Conservation (phyloP, 2,329 filamentous ascomycete genomes). For the Fusarium solani-melongenae region DNA sequence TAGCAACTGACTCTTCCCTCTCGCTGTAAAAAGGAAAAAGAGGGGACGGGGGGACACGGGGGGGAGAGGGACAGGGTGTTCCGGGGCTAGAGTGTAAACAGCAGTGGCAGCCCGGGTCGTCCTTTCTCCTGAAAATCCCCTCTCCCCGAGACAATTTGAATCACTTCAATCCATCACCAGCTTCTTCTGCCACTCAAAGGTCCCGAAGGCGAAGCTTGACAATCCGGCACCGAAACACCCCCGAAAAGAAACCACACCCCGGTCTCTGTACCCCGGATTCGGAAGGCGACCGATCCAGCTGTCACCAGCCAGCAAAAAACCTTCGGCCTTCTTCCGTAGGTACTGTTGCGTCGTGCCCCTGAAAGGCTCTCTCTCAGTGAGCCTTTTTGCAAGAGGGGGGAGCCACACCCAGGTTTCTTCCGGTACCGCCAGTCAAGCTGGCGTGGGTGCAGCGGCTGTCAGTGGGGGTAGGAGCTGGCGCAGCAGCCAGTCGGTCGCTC, state of each 20-base stretch:
- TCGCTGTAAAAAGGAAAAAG: conserved; percentile 31
- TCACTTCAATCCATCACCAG: conserved; percentile 25
- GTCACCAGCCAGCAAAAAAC: neutral
- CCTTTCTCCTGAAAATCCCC: conserved; percentile 9
- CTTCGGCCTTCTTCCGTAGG: conserved; percentile 36
- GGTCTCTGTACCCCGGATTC: conserved; percentile 24
- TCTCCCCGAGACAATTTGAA: conserved; percentile 30
- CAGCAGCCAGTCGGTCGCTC: conserved; percentile 31
- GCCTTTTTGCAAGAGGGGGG: neutral
- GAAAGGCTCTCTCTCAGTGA: neutral
- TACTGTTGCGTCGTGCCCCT: neutral
- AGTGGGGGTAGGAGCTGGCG: conserved; percentile 27
- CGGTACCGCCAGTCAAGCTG: conserved; percentile 36
- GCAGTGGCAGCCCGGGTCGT: neutral
- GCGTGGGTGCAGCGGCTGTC: conserved; percentile 35
- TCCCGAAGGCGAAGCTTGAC: neutral
- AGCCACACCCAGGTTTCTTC: conserved; percentile 9
- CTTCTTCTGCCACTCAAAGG: neutral
- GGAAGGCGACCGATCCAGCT: conserved; percentile 34
- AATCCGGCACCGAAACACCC: conserved; percentile 10
- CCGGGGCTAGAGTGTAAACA: conserved; percentile 27
- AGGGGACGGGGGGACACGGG: conserved; percentile 8
- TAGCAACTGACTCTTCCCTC: conserved; percentile 1
- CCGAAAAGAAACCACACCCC: conserved; percentile 17
- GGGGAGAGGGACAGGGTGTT: conserved; percentile 17